A percentile compares a stretch with the other conserved stretches of the same genome.
Evolutionary conservation across 1,284 basidiomycete species (phyloP).

Genomic region (Sporisorium graminicola): DNA sequence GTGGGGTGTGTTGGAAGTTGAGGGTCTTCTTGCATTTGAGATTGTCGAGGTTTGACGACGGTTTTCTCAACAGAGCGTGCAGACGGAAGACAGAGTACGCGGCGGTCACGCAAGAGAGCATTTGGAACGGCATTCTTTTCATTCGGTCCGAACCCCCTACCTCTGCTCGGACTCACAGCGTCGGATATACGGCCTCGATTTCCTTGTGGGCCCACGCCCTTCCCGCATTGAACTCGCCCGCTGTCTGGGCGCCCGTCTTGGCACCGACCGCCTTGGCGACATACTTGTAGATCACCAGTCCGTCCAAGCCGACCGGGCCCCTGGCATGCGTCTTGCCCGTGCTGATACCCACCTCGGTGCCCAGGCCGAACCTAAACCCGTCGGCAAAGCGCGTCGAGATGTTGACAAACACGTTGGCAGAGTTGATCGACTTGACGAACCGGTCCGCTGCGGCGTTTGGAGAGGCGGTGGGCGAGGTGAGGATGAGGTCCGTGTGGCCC

Average conservation of each 20-base stretch:
- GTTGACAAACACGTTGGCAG: conserved; percentile 93
- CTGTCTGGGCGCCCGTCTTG: conserved; percentile 24
- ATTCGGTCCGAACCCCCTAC: too few relatives aligned
- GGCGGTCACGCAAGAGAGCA: too few relatives aligned
- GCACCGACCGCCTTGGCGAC: conserved; percentile 15
- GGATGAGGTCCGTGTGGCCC: conserved; percentile 93
- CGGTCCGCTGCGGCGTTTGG: conserved; percentile 73
- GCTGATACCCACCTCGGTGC: conserved; percentile 97
- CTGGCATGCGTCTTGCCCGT: conserved; percentile 96
- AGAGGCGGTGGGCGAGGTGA: conserved; percentile 68
- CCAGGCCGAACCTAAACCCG: conserved; percentile 96
- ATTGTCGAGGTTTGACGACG: too few relatives aligned
- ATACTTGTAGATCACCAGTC: conserved; percentile 71
- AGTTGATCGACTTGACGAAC: conserved; percentile 90
- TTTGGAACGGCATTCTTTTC: too few relatives aligned
- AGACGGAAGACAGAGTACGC: too few relatives aligned
- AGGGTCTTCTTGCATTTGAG: too few relatives aligned
- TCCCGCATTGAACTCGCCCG: conserved; percentile 25
- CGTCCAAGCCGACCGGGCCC: conserved; percentile 95
- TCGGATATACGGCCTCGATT: conserved; percentile 22
- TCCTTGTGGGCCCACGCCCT: conserved; percentile 34
- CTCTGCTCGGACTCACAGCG: conserved; percentile 19
- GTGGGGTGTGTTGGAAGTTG: too few relatives aligned
- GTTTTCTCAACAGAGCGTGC: too few relatives aligned
- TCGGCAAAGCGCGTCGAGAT: conserved; percentile 96